Evolutionary conservation across 306 rosid species (phyloP), one percentile per base, ranked within the genome.

Genomic region (Oemleria cerasiformis): DNA sequence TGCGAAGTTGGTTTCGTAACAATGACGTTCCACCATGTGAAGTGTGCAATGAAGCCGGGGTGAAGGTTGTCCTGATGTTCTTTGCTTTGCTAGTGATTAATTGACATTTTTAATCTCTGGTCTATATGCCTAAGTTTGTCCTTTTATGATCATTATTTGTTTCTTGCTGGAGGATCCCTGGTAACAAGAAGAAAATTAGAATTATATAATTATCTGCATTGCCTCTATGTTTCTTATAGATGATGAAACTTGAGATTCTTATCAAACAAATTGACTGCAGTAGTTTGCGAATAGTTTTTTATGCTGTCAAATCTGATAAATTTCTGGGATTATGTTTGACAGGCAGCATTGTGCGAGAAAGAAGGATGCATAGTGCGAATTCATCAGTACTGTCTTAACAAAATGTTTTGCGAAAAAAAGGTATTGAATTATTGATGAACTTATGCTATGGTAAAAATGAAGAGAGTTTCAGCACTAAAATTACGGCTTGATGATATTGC

Each of bases 21-120:
- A 88, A 84, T 65, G 92, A 88, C 17, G 81, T 88, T 75, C 87
- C 91, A 49, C 78, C 92, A 40, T 93, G 98, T 71, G 90, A 88
- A 58, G 94, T 89, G 48, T 93, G 98, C 88, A 93, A 86, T 58
- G 98, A 93, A 86, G 98, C 97, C 70, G 97, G 94, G 61, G 89
- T 93, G 55, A 93, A 91, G 98, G 97, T 93, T 71, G 68, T 67
- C 45, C 75, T 58, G 42, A 70, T 65, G 10, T 69, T 75, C 19
- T 1, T 65, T 7, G 17, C 23, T 65, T 47, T 2, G 14, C 23
- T 65, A 45, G 21, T 9, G 36, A 30, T 30, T 30, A 1, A 30
- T 30, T 30, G 36, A 2, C 3, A 30, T 30, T 30, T 30, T 30
- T 30, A 30, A 30, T 30, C 36, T 30, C 36, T 30, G 36, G 2